Conservation (phyloP, 768 basidiomycete species). For the Leccinum boreale region DNA sequence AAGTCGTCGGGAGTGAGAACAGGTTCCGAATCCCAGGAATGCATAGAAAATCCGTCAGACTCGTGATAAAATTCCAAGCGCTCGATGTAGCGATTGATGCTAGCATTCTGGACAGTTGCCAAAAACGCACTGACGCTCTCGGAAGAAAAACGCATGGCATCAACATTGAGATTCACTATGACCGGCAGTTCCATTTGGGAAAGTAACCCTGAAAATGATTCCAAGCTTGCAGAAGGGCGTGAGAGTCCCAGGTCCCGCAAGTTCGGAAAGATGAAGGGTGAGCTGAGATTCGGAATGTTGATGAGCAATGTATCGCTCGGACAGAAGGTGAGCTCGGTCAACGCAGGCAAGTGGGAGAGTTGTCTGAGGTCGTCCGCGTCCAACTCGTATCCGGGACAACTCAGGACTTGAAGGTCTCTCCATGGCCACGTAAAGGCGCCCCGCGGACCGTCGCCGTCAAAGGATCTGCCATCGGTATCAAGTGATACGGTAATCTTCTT, state of each 20-base stretch:
- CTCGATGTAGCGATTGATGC: too few relatives aligned
- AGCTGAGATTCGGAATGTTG: too few relatives aligned
- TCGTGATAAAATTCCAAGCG: too few relatives aligned
- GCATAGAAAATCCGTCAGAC: too few relatives aligned
- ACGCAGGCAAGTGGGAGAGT: neutral
- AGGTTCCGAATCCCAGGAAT: too few relatives aligned
- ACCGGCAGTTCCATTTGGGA: neutral
- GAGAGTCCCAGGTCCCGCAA: neutral
- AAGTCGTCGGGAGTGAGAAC: neutral
- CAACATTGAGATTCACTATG: neutral
- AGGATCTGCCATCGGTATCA: too few relatives aligned
- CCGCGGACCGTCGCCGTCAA: too few relatives aligned
- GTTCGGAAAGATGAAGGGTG: neutral
- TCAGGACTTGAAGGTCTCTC: neutral
- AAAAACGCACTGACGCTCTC: neutral
- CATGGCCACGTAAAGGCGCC: neutral
- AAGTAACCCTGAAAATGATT: neutral
- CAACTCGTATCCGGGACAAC: neutral
- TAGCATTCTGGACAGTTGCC: too few relatives aligned
- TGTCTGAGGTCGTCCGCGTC: neutral
- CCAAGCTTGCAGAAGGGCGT: neutral
- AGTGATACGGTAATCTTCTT: too few relatives aligned
- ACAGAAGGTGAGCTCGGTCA: neutral
- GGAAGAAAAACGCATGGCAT: neutral
- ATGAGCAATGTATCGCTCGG: neutral